Evolutionary conservation across 1,284 basidiomycete genomes (phyloP).

Genomic region (Nidula niveotomentosa): DNA sequence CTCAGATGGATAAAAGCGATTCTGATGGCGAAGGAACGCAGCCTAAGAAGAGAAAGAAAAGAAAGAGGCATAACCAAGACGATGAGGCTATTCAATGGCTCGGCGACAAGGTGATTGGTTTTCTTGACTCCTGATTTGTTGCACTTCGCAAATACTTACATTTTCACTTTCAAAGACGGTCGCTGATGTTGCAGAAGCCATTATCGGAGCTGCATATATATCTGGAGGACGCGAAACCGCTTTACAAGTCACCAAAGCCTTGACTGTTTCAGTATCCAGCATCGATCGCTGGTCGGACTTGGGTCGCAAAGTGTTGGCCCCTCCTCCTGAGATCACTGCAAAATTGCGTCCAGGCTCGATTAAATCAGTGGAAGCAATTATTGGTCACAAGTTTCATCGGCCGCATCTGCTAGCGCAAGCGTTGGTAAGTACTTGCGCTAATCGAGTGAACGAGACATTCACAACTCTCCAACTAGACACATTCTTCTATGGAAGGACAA

Average conservation of each 20-base stretch:
- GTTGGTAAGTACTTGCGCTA: constrained; percentile 45
- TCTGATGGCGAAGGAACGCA: neutral
- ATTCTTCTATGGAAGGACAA: constrained; percentile 55
- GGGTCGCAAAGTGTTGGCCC: constrained; percentile 43
- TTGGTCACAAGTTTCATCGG: constrained; percentile 58
- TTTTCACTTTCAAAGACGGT: constrained; percentile 49
- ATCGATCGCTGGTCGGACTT: constrained; percentile 74
- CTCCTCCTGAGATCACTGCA: constrained; percentile 38
- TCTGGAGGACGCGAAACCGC: constrained; percentile 66
- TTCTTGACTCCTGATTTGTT: neutral
- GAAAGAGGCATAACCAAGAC: constrained; percentile 32
- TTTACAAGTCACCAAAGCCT: constrained; percentile 57
- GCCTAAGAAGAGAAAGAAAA: constrained; percentile 26
- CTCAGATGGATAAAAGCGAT: too few species aligned
- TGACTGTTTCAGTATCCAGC: constrained; percentile 60
- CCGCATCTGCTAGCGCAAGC: constrained; percentile 70
- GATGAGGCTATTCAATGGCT: constrained; percentile 56
- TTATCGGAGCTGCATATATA: constrained; percentile 78
- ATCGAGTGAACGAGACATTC: constrained; percentile 5
- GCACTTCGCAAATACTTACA: neutral
- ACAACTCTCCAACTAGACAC: constrained; percentile 44
- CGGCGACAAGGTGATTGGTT: constrained; percentile 66
- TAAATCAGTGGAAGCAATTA: constrained; percentile 57
- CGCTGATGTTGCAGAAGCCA: constrained; percentile 80
- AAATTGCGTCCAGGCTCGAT: constrained; percentile 44